Evolutionary conservation across 331 rosid species (phyloP).

Genomic region (Malus hybrid): DNA sequence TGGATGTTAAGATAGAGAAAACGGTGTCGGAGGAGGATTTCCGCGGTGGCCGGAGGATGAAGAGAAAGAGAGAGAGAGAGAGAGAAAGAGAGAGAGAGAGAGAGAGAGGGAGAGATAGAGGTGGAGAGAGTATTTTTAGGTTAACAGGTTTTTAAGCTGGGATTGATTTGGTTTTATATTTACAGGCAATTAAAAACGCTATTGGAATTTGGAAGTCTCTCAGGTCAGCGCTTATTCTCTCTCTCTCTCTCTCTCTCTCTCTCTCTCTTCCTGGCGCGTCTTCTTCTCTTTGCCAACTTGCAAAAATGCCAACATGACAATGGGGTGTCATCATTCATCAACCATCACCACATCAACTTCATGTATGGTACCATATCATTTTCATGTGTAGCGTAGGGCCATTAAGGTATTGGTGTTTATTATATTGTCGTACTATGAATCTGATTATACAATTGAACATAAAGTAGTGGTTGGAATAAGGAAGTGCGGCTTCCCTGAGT

Average conservation of each 20-base stretch:
- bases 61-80: no score
- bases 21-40: constrained; percentile 1
- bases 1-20: background rate
- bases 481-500: no score
- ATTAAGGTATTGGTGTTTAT: no score
- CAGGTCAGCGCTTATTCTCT: no score
- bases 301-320: background rate
- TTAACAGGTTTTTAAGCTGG: background rate
- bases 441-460: no score
- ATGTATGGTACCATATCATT: background rate
- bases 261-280: background rate
- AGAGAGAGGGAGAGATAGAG: background rate
- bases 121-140: background rate
- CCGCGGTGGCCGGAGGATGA: constrained; percentile 11
- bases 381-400: background rate
- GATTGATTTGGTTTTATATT: background rate
- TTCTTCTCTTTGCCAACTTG: background rate
- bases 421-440: no score
- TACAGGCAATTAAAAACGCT: background rate
- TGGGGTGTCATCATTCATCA: background rate
- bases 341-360: background rate
- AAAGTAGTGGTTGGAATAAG: no score
- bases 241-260: no score
- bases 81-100: background rate
- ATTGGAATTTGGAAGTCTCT: no score